Evolutionary conservation across 805 yeast genomes (phyloP), one percentile per base, ranked within the genome.

Genomic region (Teunomyces cretensis): DNA sequence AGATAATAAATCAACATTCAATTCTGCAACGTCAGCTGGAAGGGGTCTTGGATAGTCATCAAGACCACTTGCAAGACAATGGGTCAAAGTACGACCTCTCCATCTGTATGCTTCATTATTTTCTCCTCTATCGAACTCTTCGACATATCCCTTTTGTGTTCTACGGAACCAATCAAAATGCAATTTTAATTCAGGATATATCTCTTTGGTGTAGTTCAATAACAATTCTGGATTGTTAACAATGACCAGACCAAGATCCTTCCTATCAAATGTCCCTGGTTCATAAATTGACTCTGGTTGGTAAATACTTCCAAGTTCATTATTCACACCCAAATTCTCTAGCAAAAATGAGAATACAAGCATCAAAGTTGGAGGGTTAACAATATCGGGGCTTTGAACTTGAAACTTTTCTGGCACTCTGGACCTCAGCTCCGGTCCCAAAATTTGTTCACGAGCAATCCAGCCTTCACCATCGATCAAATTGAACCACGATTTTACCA

Each of bases 351-450:
- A 77, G 53, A 87, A 83, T 0, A 81, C 80, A 51, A 92, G 73
- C 80, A 92, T 81, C 56, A 94, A 64, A 0, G 98, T 94, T 14
- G 99, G 99, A 1, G 99, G 99, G 55, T 92, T 94, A 7, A 97
- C 97, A 58, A 88, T 84, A 47, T 83, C 79, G 3, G 96, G 95
- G 61, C 86, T 86, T 66, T 94, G 99, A 9, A 81, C 85, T 54
- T 78, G 84, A 61, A 92, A 92, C 50, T 86, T 88, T 6, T 61
- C 70, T 0, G 98, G 98, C 4, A 94, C 98, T 57, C 86, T 82
- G 37, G 86, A 77, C 60, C 98, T 79, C 31, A 92, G 90, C 62
- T 94, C 98, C 6, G 82, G 83, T 1, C 99, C 99, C 37, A 94
- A 72, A 26, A 94, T 92, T 56, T 89, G 95, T 62, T 94, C 99